Base-by-base conservation (phyloP, 768 basidiomycete species). In the Suillus tomentosus region DNA sequence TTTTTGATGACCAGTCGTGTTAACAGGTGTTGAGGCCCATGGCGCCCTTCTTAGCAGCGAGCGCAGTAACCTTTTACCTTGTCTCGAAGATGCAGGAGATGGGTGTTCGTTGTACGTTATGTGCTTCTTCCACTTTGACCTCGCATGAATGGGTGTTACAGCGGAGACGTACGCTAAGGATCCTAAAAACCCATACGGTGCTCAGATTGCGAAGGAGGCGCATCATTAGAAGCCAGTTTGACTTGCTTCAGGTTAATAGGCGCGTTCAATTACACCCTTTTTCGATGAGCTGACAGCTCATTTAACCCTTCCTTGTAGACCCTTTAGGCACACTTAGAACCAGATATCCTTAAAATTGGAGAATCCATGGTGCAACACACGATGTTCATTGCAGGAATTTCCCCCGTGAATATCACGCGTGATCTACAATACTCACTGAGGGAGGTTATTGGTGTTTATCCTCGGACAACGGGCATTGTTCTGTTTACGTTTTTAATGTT, bases 11-110 rank as follows among this genome's bases (percentile, higher is more conserved):
- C 27, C 15, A 15, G 48, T 50, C 14, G 7, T 50, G 8, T 51
- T 27, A 51, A 24, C 3, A 51, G 50, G 50, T 51, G 15, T 51
- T 51, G 48, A 50, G 48, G 48, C 48, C 48, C 24, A 50, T 50
- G 48, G 48, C 48, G 13, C 48, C 48, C 48, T 50, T 50, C 48
- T 13, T 50, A 24, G 48, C 48, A 24, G 48, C 48, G 7, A 50
- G 48, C 24, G 48, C 3, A 7, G 24, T 50, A 14, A 50, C 48
- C 13, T 50, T 50, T 24, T 50, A 50, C 48, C 48, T 50, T 24
- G 48, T 50, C 6, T 50, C 48, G 7, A 50, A 50, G 24, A 50
- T 50, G 48, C 48, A 48, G n/a, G 47, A 48, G 22, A 48, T 48
- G 47, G 47, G 47, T 24, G 22, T 48, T 48, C 22, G 47, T 48